phyloP scores from a whole-genome alignment of 2,329 filamentous ascomycete genomes.

The Fusarium robinianum region DNA sequence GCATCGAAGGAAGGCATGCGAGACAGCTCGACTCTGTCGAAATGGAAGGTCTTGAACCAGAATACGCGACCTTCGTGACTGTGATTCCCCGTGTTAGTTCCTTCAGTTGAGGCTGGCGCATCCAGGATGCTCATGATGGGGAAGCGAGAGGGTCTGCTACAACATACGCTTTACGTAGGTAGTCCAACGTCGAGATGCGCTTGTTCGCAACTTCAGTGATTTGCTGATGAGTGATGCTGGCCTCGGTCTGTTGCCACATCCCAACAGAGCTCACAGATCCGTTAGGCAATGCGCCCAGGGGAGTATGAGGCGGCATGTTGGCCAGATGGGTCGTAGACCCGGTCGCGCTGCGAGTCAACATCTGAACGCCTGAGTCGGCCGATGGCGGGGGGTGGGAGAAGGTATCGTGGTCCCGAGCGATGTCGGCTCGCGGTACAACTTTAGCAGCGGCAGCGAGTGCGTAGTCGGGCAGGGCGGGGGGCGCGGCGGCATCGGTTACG shows the following conservation, averaged over 20 bases:
- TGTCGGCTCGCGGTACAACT: slow-evolving; percentile 38
- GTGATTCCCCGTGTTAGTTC: slow-evolving; percentile 1
- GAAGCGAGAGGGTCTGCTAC: too few relatives aligned
- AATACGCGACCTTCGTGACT: slow-evolving; percentile 94
- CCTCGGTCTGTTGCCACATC: slow-evolving; percentile 51
- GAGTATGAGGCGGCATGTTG: slow-evolving; percentile 17
- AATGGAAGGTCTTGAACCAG: slow-evolving; percentile 98
- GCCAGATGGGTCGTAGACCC: slow-evolving; percentile 40
- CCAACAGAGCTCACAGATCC: slow-evolving; percentile 28
- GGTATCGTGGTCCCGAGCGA: slow-evolving; percentile 18
- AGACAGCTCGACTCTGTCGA: slow-evolving; percentile 78
- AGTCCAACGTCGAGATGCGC: slow-evolving; percentile 91
- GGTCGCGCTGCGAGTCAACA: slow-evolving; percentile 50
- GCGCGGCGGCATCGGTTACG: slow-evolving; percentile 52
- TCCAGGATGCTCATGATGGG: background rate
- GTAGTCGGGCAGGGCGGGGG: slow-evolving; percentile 60
- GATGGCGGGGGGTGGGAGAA: slow-evolving; percentile 24
- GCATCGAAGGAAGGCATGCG: slow-evolving; percentile 85
- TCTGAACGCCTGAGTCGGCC: slow-evolving; percentile 48
- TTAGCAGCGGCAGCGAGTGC: slow-evolving; percentile 56
- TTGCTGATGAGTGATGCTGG: slow-evolving; percentile 58
- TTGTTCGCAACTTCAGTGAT: slow-evolving; percentile 88
- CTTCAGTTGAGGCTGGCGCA: too few relatives aligned
- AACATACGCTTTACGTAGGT: slow-evolving; percentile 85
- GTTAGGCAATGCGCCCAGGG: slow-evolving; percentile 16